Conservation (phyloP, 495 filamentous ascomycete genomes). For the Tuber aestivum region DNA sequence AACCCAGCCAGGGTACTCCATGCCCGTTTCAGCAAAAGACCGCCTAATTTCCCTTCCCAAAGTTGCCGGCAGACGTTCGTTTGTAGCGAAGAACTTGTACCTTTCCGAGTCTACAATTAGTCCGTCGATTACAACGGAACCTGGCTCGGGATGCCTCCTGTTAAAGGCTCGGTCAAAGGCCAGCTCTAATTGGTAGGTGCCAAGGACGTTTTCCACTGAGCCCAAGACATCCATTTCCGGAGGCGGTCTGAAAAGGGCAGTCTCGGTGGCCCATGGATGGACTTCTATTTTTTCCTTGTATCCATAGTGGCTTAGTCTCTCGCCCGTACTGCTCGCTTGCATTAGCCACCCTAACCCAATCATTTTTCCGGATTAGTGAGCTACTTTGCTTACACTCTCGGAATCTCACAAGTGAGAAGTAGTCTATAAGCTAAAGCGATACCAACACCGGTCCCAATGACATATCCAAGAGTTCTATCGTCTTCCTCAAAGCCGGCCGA, state of each 20-base stretch:
- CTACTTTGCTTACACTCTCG: conserved; percentile 22
- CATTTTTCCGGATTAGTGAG: neutral
- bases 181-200: neutral
- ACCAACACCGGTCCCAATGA: conserved; percentile 26
- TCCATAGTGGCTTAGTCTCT: conserved; percentile 32
- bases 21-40: neutral
- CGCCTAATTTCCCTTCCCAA: neutral
- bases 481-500: conserved; percentile 23
- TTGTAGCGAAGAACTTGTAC: neutral
- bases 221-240: neutral
- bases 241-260: conserved; percentile 27
- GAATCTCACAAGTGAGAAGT: conserved; percentile 24
- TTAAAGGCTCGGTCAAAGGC: neutral
- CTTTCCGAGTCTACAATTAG: neutral
- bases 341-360: neutral
- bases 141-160: neutral
- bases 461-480: conserved; percentile 22
- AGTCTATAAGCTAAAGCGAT: conserved; percentile 27
- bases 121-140: neutral
- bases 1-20: conserved; percentile 1
- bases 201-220: neutral
- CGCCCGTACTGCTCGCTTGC: conserved; percentile 11
- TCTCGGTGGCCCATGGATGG: conserved; percentile 28
- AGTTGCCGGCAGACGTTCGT: neutral
- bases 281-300: conserved; percentile 18